phyloP scores from a whole-genome alignment of 768 basidiomycete genomes.

The Termitomyces sp. region DNA sequence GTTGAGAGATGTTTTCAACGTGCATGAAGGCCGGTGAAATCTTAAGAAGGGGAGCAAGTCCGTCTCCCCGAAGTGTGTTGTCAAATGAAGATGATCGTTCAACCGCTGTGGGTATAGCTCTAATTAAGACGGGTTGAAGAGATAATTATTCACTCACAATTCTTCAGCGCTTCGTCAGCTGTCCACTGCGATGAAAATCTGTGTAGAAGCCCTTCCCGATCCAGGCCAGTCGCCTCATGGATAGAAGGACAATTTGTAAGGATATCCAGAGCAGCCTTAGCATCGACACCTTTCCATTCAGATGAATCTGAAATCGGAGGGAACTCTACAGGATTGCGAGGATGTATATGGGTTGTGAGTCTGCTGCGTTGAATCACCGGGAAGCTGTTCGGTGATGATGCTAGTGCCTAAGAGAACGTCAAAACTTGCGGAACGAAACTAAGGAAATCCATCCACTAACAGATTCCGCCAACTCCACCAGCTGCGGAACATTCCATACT shows the following conservation, averaged over 20 bases:
- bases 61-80: slow-evolving; percentile 56
- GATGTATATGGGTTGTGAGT: slow-evolving; percentile 39
- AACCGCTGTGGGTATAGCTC: slow-evolving; percentile 36
- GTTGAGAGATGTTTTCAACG: slow-evolving; percentile 85
- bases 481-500: slow-evolving; percentile 61
- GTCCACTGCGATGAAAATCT: slow-evolving; percentile 67
- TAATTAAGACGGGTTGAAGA: not conserved
- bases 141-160: slow-evolving; percentile 66
- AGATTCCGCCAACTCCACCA: slow-evolving; percentile 52
- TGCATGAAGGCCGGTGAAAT: slow-evolving; percentile 87
- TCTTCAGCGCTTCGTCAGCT: slow-evolving; percentile 66
- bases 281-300: slow-evolving; percentile 45
- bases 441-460: slow-evolving; percentile 32
- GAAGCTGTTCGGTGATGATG: slow-evolving; percentile 31
- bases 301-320: slow-evolving; percentile 21
- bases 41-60: slow-evolving; percentile 70
- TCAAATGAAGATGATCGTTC: slow-evolving; percentile 55
- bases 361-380: slow-evolving; percentile 30
- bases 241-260: slow-evolving; percentile 51
- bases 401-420: slow-evolving; percentile 39
- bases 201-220: slow-evolving; percentile 49
- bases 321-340: slow-evolving; percentile 43
- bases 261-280: slow-evolving; percentile 50
- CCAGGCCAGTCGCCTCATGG: slow-evolving; percentile 63
- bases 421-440: slow-evolving; percentile 3